phyloP scores from a whole-genome alignment of 345 rosid species.

The Corymbia maculata region DNA sequence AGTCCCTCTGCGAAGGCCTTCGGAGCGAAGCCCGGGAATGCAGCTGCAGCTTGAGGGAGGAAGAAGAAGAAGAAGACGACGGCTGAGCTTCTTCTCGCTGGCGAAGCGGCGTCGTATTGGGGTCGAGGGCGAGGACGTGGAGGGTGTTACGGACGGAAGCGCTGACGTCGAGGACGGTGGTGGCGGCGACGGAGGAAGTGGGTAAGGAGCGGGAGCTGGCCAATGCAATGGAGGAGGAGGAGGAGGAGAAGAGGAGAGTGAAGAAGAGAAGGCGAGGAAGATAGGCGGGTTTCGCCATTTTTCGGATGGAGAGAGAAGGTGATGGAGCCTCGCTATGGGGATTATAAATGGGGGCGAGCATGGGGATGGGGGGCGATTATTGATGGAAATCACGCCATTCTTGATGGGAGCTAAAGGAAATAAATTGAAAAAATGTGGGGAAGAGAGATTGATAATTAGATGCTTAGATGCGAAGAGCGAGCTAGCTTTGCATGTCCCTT shows the following conservation, averaged over 20 bases:
- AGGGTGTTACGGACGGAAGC: background rate
- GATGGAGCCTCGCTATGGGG: background rate
- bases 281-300: background rate
- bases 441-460: background rate
- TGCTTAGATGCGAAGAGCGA: background rate
- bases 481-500: background rate
- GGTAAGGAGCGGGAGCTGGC: background rate
- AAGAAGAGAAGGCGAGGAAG: background rate
- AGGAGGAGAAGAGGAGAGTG: background rate
- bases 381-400: background rate
- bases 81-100: background rate
- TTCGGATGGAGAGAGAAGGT: background rate
- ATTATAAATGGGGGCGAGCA: background rate
- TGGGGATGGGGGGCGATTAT: background rate
- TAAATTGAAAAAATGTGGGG: background rate
- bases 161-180: background rate
- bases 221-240: background rate
- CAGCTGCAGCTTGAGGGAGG: conserved; percentile 29
- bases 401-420: background rate
- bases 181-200: background rate
- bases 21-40: conserved; percentile 37
- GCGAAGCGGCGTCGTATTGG: background rate
- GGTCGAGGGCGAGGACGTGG: background rate
- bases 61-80: conserved; percentile 8
- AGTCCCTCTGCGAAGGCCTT: conserved; percentile 30